Conservation (phyloP, 257 asterid genomes). For the Solanum corneliomulleri region DNA sequence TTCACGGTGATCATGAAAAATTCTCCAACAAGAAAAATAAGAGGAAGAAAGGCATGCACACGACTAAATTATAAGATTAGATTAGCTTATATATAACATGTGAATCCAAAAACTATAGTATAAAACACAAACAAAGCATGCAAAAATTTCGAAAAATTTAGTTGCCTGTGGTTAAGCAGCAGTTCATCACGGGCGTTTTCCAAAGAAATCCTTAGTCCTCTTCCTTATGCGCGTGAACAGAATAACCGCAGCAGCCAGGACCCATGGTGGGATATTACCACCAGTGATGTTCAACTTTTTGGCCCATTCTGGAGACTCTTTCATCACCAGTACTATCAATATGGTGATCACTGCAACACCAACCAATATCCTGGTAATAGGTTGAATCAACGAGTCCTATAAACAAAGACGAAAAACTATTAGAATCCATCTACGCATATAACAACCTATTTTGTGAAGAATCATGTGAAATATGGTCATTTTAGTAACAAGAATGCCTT, state of each 20-base stretch:
- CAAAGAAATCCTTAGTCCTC: constrained; percentile 56
- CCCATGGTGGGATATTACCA: constrained; percentile 58
- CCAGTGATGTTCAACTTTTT: constrained; percentile 39
- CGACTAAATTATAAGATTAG: background rate
- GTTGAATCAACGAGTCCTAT: constrained; percentile 67
- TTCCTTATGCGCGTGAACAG: constrained; percentile 78
- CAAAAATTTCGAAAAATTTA: background rate
- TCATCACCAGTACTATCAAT: constrained; percentile 35
- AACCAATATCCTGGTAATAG: constrained; percentile 56
- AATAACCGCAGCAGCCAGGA: constrained; percentile 72
- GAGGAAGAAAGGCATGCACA: background rate
- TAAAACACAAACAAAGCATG: background rate
- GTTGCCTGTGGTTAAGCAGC: background rate
- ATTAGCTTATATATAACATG: background rate
- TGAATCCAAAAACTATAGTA: background rate
- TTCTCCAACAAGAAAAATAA: background rate
- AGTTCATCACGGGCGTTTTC: constrained; percentile 18
- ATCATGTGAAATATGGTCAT: background rate
- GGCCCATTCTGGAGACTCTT: constrained; percentile 68
- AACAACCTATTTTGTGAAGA: background rate
- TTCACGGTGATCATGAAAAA: background rate
- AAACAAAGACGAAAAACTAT: constrained; percentile 6
- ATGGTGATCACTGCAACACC: constrained; percentile 42
- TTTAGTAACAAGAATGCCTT: background rate
- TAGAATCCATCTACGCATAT: background rate